Evolutionary conservation across 1,284 basidiomycete genomes (phyloP), one percentile per base, ranked within the genome.

Genomic region (Boletus smithii): DNA sequence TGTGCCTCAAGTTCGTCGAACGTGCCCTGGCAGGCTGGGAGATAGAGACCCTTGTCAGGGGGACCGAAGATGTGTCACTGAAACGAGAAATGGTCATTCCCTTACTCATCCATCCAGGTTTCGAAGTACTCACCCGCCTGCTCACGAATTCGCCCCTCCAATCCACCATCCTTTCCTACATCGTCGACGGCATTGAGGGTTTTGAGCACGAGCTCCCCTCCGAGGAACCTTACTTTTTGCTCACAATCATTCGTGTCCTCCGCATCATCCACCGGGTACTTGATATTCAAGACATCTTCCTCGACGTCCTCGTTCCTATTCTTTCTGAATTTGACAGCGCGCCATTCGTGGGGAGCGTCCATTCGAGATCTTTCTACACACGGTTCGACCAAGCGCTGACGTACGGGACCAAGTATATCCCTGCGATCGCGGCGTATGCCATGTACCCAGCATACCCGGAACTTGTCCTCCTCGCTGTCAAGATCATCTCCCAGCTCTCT

Each of bases 261-360:
- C 77, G 93, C 50, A 93, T 97, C 55, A 76, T 93, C 23, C 80
- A 86, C 54, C 82, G 92, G 2, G 80, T 91, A 0, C 73, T 97
- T 46, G 88, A 91, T 48, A 76, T 94, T 26, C 94, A 98, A 65
- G 84, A 90, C 44, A 78, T 91, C 43, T 98, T 95, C 72, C 74
- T 94, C 37, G 92, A 97, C 50, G 83, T 95, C 14, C 79, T 97
- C 37, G 73, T 97, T 10, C 91, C 94, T 3, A 70, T 88, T 4
- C 76, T 95, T 6, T 70, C 80, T 8, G 85, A 92, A 42, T 70
- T 83, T 42, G 78, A 81, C 49, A 77, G 75, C 48, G 63, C 78
- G 0, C 66, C 79, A 0, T 67, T 82, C 27, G 68, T 81, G 20
- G 80, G 78, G 22, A 71, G 70, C 3, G 66, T 80, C 10, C 77